Evolutionary conservation across 108 stramenopile genomes (phyloP), one percentile per base, ranked within the genome.

Genomic region (Pseudonitzschia multiseries): DNA sequence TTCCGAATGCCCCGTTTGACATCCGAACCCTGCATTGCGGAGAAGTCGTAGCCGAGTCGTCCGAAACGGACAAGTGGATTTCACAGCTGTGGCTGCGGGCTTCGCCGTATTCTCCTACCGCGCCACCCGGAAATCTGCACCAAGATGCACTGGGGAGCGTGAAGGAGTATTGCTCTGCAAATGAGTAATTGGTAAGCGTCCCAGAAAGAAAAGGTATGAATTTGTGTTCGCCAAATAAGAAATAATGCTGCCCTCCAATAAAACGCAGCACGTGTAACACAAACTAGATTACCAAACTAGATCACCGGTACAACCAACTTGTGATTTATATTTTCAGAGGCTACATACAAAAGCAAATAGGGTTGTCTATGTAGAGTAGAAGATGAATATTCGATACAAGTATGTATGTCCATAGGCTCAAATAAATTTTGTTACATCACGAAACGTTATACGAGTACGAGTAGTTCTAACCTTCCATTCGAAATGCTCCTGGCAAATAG

Each of bases 21-120:
- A 86, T 90, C 33, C 82, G 93, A 8, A 91, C 93, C 1, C 68
- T 94, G 67, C 93, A 94, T 74, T 86, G 87, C 48, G 93, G 92
- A 14, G 87, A 93, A 64, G 84, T 84, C 44, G 86, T 93, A 20
- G 60, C 83, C 5, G 79, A 78, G 20, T 74, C 76, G 29, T 60
- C 84, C 8, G 52, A 57, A 57, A 26, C 72, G 17, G 93, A 93
- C 63, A 91, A 91, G 54, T 91, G 89, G 89, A 93, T 93, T 79
- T 81, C 89, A 4, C 93, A 91, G 69, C 33, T 93, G 66, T 93
- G 93, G 89, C 67, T 91, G 51, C 79, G 88, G 18, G 82, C 86
- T 31, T 59, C 57, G 50, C 46, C 64, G 0, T 93, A 90, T 66
- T 66, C 61, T 32, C 88, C 92, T 6, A 89, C 84, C 6, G 88